Base-by-base conservation (phyloP, 1,284 basidiomycete genomes). In the Ceratorhiza oryzae-sativae region DNA sequence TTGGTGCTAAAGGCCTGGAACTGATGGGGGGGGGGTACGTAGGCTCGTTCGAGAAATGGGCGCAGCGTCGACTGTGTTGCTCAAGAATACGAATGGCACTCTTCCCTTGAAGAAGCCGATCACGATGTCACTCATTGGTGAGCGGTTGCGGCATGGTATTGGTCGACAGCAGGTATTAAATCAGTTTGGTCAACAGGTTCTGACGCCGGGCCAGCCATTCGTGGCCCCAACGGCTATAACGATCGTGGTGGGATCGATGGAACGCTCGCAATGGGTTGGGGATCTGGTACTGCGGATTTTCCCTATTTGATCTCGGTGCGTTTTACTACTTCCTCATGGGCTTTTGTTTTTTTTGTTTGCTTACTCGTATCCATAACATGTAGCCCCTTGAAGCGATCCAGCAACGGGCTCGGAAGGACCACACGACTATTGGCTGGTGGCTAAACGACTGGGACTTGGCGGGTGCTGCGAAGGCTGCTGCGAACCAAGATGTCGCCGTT, bases 41-140 rank as follows among this genome's bases (percentile, higher is more conserved):
- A 71, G 65, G 41, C 77, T 92, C 41, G 89, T 94, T 10, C 85
- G 91, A 34, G 84, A 90, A 77, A 88, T 95, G 36, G 93, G 90
- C 13, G 86, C 88, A 0, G 89, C 90, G 0, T 90, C 90, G 53
- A 89, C 88, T 1, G 90, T 95, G 9, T 82, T 97, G 32, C 84
- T 96, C 72, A 96, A 96, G 86, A 96, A 97, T 79, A 81, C 81
- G 27, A 82, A 85, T 34, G 80, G 36, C 12, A 41, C 36, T 15
- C 42, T 75, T 20, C 75, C 75, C 1, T 42, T 76, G 30, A 71
- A 74, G 34, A 76, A 75, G 53, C 71, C 74, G 15, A 59, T 72
- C n/a, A 71, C 67, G 9, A 62, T 76, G 10, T 71, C 72, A 5
- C 25, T 76, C 13, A 73, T 76, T 42, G 75, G 75, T 60, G 42